Evolutionary conservation across 2,329 filamentous ascomycete genomes (phyloP).

Genomic region (Neospermospora avenae): DNA sequence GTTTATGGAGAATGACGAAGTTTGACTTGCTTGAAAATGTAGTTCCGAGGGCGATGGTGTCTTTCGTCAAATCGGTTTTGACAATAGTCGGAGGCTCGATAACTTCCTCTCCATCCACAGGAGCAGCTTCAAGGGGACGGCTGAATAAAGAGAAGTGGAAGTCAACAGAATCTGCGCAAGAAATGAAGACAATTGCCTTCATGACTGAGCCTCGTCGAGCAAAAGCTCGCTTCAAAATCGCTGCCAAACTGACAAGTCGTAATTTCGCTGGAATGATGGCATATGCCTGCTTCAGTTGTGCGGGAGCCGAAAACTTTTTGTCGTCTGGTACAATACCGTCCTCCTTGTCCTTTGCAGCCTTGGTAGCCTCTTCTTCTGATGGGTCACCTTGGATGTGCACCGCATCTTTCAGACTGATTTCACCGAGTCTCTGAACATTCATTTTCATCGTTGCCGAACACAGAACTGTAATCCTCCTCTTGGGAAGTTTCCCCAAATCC

Average conservation of each 20-base stretch:
- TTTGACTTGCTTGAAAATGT: slow-evolving; percentile 75
- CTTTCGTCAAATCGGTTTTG: slow-evolving; percentile 42
- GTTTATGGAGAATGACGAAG: slow-evolving; percentile 73
- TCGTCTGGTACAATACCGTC: slow-evolving; percentile 43
- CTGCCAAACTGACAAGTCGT: slow-evolving; percentile 81
- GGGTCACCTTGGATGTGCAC: slow-evolving; percentile 75
- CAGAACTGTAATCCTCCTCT: slow-evolving; percentile 78
- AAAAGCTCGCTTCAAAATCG: slow-evolving; percentile 82
- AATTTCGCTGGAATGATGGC: slow-evolving; percentile 85
- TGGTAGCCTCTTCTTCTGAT: slow-evolving; percentile 46
- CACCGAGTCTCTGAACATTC: slow-evolving; percentile 89
- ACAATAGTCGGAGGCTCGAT: slow-evolving; percentile 32
- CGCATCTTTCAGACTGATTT: slow-evolving; percentile 92
- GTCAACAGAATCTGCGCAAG: slow-evolving; percentile 93
- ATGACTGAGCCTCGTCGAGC: slow-evolving; percentile 85
- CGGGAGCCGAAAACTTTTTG: slow-evolving; percentile 72
- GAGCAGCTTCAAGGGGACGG: slow-evolving; percentile 24
- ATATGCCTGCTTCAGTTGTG: slow-evolving; percentile 92
- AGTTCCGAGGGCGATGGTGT: slow-evolving; percentile 66
- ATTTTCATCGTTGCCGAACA: slow-evolving; percentile 98
- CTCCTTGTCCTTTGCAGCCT: slow-evolving; percentile 48
- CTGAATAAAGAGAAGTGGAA: slow-evolving; percentile 88
- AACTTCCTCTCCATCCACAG: slow-evolving; percentile 35
- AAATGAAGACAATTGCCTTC: slow-evolving; percentile 96
- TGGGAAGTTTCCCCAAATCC: slow-evolving; percentile 61